phyloP scores from a whole-genome alignment of 805 yeast species.

The Schwanniomyces pseudopolymorphus region DNA sequence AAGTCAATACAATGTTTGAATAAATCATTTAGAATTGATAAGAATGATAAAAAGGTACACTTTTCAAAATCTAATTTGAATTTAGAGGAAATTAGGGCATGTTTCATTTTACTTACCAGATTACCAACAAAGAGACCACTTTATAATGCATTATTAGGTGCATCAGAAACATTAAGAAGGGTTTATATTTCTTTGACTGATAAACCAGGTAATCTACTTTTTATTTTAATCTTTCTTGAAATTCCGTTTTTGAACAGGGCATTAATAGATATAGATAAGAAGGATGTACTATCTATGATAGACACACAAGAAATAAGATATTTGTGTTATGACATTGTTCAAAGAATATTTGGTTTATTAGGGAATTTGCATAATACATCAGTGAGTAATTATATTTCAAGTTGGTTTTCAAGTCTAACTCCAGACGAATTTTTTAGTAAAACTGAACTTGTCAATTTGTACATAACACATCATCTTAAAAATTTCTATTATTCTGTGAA shows the following conservation, averaged over 20 bases:
- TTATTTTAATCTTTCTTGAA: constrained; percentile 67
- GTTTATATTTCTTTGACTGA: constrained; percentile 37
- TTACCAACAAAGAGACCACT: constrained; percentile 65
- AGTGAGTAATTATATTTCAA: constrained; percentile 43
- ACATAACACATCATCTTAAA: constrained; percentile 73
- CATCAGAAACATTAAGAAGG: constrained; percentile 51
- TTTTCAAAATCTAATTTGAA: constrained; percentile 52
- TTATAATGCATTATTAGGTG: constrained; percentile 51
- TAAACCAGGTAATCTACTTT: constrained; percentile 46
- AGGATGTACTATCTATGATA: constrained; percentile 21
- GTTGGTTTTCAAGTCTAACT: constrained; percentile 55
- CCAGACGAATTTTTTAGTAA: constrained; percentile 45
- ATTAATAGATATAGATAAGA: constrained; percentile 29
- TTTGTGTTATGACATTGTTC: constrained; percentile 66
- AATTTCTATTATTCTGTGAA: constrained; percentile 45
- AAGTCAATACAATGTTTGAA: constrained; percentile 49
- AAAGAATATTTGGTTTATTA: constrained; percentile 67
- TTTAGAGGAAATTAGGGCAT: constrained; percentile 43
- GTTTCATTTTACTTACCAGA: constrained; percentile 45
- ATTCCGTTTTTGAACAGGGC: constrained; percentile 61
- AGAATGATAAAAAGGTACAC: constrained; percentile 26
- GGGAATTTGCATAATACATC: constrained; percentile 46
- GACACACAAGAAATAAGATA: constrained; percentile 54
- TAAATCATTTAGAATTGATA: constrained; percentile 49
- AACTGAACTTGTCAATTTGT: constrained; percentile 70